Conservation (phyloP, 75 land plant species). For the Isoetes taiwanensis region DNA sequence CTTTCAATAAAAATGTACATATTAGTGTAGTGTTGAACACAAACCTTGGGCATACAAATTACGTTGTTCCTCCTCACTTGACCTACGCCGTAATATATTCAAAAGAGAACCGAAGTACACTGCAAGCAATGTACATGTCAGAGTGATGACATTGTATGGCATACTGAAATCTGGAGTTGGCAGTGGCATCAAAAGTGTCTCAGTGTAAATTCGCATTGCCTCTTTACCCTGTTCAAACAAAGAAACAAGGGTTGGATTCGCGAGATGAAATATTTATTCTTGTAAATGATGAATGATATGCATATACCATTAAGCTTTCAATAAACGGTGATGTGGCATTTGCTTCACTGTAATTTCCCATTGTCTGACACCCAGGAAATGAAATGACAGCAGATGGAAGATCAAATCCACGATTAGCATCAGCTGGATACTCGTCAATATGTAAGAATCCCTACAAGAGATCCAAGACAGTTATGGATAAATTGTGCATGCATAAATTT, state of each 20-base stretch:
- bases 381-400: constrained; percentile 72
- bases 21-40: too few relatives aligned
- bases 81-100: constrained; percentile 60
- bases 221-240: constrained; percentile 32
- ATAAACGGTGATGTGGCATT: constrained; percentile 22
- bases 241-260: too few relatives aligned
- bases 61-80: constrained; percentile 63
- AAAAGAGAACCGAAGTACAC: constrained; percentile 92
- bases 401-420: constrained; percentile 98
- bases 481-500: too few relatives aligned
- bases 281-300: neutral
- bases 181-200: constrained; percentile 76
- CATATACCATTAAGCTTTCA: constrained; percentile 39
- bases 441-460: constrained; percentile 73
- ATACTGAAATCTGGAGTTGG: constrained; percentile 99
- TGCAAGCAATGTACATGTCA: constrained; percentile 90
- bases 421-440: constrained; percentile 95
- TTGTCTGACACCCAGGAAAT: constrained; percentile 33
- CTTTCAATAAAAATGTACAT: too few relatives aligned
- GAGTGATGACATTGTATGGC: constrained; percentile 99
- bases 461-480: too few relatives aligned
- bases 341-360: neutral
- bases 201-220: constrained; percentile 51
- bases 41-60: too few relatives aligned
- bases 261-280: too few relatives aligned